Evolutionary conservation across 1,284 basidiomycete genomes (phyloP), one percentile per base, ranked within the genome.

Genomic region (Macrocystidia cucumis): DNA sequence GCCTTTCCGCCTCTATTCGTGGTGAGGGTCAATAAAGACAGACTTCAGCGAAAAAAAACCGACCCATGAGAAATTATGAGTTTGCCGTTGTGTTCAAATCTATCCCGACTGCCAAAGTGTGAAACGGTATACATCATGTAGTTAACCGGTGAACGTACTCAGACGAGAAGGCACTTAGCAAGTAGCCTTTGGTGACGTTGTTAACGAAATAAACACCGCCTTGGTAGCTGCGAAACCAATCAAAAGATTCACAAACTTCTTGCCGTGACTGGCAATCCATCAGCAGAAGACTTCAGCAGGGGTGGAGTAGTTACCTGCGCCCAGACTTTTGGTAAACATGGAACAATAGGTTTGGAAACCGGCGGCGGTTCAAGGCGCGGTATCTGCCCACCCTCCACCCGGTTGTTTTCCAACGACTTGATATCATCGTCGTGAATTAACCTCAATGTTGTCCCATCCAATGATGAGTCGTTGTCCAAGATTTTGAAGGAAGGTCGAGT

Each of bases 51-150:
- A 12, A 28, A 34, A 23, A 27, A 32, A 7, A 50, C 70, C 37
- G 46, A 87, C 84, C 83, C 85, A 53, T 88, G 84, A 5, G 84
- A 88, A 35, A 88, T 74, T 30, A 88, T 85, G 5, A 86, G 50
- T 44, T 62, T 73, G 14, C 85, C 85, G 11, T 55, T 62, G 26
- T 76, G 68, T 27, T 65, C 60, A 45, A 81, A 87, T 9, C 63
- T 44, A 48, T 88, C 84, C 4, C 81, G 79, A 33, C 85, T 88
- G 45, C 14, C 29, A 22, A 37, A 36, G 36, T 35, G 45, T 43
- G 23, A 32, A 35, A 26, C 34, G 41, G 16, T 30, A 23, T 9
- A 14, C 9, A 14, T 7, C n/a, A 29, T 13, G 35, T 17, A 9
- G 12, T 5, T 9, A 33, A 23, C 32, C 14, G 18, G 36, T 27